These are phyloP conservation scores for Rutstroemia sp. DNA, from an alignment of 2,329 filamentous ascomycete species.

Conservation along the genomic window DNA sequence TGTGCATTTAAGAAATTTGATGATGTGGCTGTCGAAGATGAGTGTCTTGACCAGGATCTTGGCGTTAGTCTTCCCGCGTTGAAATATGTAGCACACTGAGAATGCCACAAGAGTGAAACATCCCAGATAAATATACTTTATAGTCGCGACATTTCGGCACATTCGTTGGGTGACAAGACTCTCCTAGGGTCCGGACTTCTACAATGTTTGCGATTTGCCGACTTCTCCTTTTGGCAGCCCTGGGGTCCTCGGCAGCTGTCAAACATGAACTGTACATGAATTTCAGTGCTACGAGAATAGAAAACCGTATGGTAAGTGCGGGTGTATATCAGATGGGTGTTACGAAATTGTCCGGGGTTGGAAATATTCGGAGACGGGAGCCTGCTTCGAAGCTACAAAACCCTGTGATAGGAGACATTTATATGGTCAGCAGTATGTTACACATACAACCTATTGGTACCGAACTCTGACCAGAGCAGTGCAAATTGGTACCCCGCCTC, in stretches of 20 bases:
- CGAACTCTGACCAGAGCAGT: neutral
- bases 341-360: neutral
- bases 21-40: too few species aligned
- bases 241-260: neutral
- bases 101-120: neutral
- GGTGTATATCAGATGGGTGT: conserved; percentile 1
- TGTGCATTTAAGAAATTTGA: too few species aligned
- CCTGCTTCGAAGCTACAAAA: neutral
- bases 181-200: neutral
- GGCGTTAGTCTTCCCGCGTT: neutral
- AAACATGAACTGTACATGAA: neutral
- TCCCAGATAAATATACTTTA: neutral
- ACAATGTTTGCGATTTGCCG: neutral
- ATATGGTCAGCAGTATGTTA: conserved; percentile 4
- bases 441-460: neutral
- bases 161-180: neutral
- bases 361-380: neutral
- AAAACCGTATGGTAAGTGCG: neutral
- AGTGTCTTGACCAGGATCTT: neutral
- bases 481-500: conserved; percentile 4
- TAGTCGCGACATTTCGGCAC: neutral
- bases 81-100: neutral
- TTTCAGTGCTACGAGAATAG: neutral
- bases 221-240: neutral
- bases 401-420: conserved; percentile 4